These are phyloP conservation scores for Russula earlei DNA, from an alignment of 768 basidiomycete genomes.

Conservation along the genomic window DNA sequence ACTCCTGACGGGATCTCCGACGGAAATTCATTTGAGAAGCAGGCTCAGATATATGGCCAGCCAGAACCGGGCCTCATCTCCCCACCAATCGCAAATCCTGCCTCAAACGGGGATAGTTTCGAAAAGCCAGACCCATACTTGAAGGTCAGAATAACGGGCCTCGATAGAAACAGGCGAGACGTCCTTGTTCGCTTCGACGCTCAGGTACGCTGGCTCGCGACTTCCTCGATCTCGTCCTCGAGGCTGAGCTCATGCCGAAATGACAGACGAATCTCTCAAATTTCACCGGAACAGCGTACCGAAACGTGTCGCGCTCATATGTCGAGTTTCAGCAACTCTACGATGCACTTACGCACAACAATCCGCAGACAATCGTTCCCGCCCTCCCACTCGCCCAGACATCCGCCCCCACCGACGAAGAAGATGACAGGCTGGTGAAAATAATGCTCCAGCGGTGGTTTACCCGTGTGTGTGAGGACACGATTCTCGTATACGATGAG, in stretches of 20 bases:
- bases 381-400: constrained; percentile 95
- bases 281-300: constrained; percentile 80
- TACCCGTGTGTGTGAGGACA: constrained; percentile 85
- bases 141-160: constrained; percentile 76
- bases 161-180: constrained; percentile 94
- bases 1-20: constrained; percentile 46
- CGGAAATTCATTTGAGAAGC: constrained; percentile 50
- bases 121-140: constrained; percentile 80
- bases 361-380: constrained; percentile 93
- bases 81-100: constrained; percentile 56
- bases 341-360: constrained; percentile 78
- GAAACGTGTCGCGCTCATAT: constrained; percentile 93
- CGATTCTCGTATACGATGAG: constrained; percentile 80
- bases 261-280: constrained; percentile 85
- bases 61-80: constrained; percentile 79
- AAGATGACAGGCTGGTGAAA: constrained; percentile 92
- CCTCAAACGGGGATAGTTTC: constrained; percentile 58
- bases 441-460: constrained; percentile 95
- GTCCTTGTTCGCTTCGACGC: constrained; percentile 92
- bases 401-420: constrained; percentile 94
- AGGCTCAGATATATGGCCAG: constrained; percentile 81
- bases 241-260: neutral
- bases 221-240: neutral
- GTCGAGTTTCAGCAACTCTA: constrained; percentile 92
- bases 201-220: constrained; percentile 50